A percentile compares a stretch with the other conserved stretches of the same genome.
Evolutionary conservation across 768 basidiomycete species (phyloP).

Genomic region (Termitomyces eurrhizus): DNA sequence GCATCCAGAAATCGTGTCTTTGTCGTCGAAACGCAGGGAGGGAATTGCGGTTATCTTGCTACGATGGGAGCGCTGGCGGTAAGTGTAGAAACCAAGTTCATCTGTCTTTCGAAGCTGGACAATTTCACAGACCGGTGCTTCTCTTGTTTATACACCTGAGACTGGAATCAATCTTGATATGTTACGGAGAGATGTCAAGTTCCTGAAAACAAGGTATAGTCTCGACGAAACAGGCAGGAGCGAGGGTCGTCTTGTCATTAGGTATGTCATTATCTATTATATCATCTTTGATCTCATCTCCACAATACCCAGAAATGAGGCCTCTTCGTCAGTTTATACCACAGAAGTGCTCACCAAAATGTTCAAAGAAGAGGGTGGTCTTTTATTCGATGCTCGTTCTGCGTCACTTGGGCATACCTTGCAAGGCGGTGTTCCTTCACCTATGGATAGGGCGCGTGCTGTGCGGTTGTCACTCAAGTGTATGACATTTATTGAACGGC

Average conservation of each 20-base stretch:
- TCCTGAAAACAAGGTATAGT: slow-evolving; percentile 79
- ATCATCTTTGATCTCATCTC: not conserved
- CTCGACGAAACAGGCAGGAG: slow-evolving; percentile 86
- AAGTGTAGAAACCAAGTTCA: slow-evolving; percentile 26
- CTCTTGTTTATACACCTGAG: slow-evolving; percentile 93
- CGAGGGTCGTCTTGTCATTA: slow-evolving; percentile 91
- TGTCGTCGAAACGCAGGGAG: slow-evolving; percentile 97
- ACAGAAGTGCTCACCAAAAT: slow-evolving; percentile 92
- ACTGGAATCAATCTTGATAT: slow-evolving; percentile 79
- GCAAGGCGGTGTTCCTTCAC: slow-evolving; percentile 94
- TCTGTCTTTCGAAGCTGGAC: not conserved
- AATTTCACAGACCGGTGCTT: slow-evolving; percentile 73
- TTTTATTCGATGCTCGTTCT: slow-evolving; percentile 88
- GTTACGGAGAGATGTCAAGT: slow-evolving; percentile 81
- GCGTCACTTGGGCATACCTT: slow-evolving; percentile 97
- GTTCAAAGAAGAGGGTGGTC: slow-evolving; percentile 90
- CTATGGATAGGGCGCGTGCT: slow-evolving; percentile 88
- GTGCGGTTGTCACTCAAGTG: slow-evolving; percentile 87
- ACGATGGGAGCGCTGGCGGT: slow-evolving; percentile 95
- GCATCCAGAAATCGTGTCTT: slow-evolving; percentile 96
- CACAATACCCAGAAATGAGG: slow-evolving; percentile 63
- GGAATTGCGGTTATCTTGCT: slow-evolving; percentile 93
- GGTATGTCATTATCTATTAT: slow-evolving; percentile 43
- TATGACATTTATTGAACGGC: slow-evolving; percentile 90
- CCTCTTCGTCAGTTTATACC: slow-evolving; percentile 82